Conservation (phyloP, 192 early-diverging fungal genomes). For the Jimgerdemannia flammicorona region DNA sequence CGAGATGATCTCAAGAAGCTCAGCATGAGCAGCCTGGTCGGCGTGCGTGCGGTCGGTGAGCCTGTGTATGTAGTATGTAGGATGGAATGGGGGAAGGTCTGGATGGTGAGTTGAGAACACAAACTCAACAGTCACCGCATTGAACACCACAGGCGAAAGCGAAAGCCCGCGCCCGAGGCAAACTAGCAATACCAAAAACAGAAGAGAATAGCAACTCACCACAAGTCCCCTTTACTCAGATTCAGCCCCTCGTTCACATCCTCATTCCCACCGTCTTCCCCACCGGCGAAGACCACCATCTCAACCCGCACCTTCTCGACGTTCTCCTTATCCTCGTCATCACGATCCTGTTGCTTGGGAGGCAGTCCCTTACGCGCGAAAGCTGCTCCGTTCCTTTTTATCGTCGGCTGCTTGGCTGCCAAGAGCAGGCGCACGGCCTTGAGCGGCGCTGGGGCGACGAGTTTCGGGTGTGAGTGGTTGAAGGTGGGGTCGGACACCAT, state of each 20-base stretch:
- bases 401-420: not conserved
- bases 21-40: not conserved
- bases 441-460: not conserved
- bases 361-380: not conserved
- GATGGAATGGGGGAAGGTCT: too few relatives aligned
- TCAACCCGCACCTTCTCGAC: not conserved
- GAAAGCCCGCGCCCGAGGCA: too few relatives aligned
- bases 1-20: not conserved
- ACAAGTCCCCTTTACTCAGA: not conserved
- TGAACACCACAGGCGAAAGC: too few relatives aligned
- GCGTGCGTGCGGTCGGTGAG: not conserved
- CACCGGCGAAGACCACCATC: not conserved
- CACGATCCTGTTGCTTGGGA: not conserved
- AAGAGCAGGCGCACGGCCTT: not conserved
- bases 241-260: not conserved
- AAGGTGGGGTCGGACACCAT: too few relatives aligned
- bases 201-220: too few relatives aligned
- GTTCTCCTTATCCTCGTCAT: not conserved
- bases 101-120: not conserved
- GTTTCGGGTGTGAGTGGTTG: not conserved
- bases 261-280: not conserved
- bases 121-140: not conserved
- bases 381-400: not conserved
- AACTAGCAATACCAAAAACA: too few relatives aligned
- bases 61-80: not conserved